Base-by-base conservation (phyloP, 148 eudicot species). In the Agrostemma githago region DNA sequence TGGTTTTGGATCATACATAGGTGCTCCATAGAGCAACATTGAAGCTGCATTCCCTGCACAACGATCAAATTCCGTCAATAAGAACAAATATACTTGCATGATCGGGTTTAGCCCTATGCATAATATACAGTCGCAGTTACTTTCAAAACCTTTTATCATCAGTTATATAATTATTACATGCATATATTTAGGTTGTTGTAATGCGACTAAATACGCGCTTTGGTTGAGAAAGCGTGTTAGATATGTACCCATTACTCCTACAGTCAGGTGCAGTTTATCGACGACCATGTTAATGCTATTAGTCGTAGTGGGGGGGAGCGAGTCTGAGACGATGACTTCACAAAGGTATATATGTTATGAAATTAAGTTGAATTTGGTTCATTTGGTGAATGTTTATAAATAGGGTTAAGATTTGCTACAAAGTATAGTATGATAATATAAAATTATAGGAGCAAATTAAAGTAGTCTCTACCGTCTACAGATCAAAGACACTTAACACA, bases 41-140 rank as follows among this genome's bases (percentile, higher is more conserved):
- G 92, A 81, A 70, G 94, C 86, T 34, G 83, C 88, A 89, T 89
- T 89, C 72, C 94, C 97, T 92, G 87, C 87, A 85, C 69, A 74
- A 84, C 34, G 64, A 76, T 58, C 70, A 53, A 69, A 73, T 65
- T 37, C 11, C 41, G 14, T 7, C 56, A 43, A 1, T 71, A 9
- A 21, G 46, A 51, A 10, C 53, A 39, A 14, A 20, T 7, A 53
- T 74, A 44, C 34, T 53, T 66, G n/a, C n/a, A n/a, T n/a, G 42
- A 63, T 59, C n/a, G 21, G 46, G 4, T 20, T 21, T 48, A 48
- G 54, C 54, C 54, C 34, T 26, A 1, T n/a, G 34, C 34, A 48
- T 14, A 48, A 48, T 8, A 9, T 1, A 48, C 54, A 12, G 9
- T 11, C 12, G 12, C 54, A 48, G 46, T 43, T 43, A 43, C 46